Base-by-base conservation (phyloP, 495 filamentous ascomycete genomes). In the Filosporella fistucella region DNA sequence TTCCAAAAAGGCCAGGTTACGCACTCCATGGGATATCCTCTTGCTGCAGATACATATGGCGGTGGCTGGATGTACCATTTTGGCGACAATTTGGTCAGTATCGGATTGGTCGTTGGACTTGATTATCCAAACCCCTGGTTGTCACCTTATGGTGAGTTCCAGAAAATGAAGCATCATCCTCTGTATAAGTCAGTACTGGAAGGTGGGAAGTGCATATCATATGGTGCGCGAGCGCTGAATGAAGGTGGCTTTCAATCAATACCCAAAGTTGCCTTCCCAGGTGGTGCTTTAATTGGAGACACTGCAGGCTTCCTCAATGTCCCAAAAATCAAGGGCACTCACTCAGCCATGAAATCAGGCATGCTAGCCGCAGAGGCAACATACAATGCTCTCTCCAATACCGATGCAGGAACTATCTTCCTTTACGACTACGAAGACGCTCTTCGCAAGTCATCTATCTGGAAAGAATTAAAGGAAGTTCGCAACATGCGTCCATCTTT, bases 1-100 rank as follows among this genome's bases (percentile, higher is more conserved):
- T 96, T 96, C 69, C 71, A 79, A 25, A 82, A 86, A 51, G 93
- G 93, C 35, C 77, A 94, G 64, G 76, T 96, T 36, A 74, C 78
- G 8, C 94, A 99, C 70, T 88, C 90, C 3, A 81, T 99, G 84
- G 93, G 93, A 12, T 97, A 95, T 60, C 93, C 93, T 12, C 66
- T 99, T 23, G 83, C 91, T 7, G 73, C 67, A 58, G 85, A 96
- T 63, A 95, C 90, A 3, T 99, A 99, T 53, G 93, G 93, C 54
- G 93, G 93, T 55, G 89, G 86, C 30, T 99, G 86, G 86, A 89
- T 99, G 82, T 99, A 99, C 58, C 93, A 99, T 65, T 98, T 97
- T 61, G 93, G 90, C 17, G 91, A 97, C 54, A 97, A 97, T 65
- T 80, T 96, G 56, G 93, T 97, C 55, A 91, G 86, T 57, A 76